Percentiles rank a stretch among this genome's conserved stretches.
Evolutionary conservation across 805 yeast species (phyloP).

Genomic region (Cyberlindnera bimundalis): DNA sequence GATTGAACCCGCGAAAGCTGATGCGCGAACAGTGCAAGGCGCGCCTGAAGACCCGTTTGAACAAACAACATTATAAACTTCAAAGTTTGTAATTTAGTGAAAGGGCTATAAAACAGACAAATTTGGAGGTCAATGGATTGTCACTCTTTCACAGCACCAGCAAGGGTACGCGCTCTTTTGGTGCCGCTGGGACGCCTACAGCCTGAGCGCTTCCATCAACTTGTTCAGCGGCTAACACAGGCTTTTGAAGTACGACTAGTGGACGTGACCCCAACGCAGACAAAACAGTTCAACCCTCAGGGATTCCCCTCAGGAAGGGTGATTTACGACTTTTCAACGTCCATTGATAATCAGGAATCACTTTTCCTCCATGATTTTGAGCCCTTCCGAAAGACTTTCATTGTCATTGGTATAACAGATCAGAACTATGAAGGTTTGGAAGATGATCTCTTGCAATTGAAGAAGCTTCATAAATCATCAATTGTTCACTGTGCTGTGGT

Average conservation of each 20-base stretch:
- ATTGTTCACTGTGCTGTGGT: conserved; percentile 52
- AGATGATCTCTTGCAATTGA: conserved; percentile 37
- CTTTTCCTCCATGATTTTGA: conserved; percentile 81
- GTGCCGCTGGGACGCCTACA: conserved; percentile 61
- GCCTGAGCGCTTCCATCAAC: conserved; percentile 35
- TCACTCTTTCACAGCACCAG: conserved; percentile 56
- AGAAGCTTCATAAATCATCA: conserved; percentile 45
- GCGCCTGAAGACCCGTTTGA: too few relatives aligned
- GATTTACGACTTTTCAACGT: conserved; percentile 49
- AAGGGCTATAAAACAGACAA: too few relatives aligned
- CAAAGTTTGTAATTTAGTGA: too few relatives aligned
- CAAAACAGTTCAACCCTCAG: conserved; percentile 72
- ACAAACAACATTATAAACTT: too few relatives aligned
- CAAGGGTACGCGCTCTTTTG: conserved; percentile 60
- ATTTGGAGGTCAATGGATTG: too few relatives aligned
- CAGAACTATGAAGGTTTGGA: conserved; percentile 16
- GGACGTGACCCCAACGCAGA: conserved; percentile 67
- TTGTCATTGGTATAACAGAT: conserved; percentile 48
- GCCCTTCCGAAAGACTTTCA: conserved; percentile 76
- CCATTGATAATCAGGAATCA: conserved; percentile 50
- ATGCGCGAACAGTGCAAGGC: too few relatives aligned
- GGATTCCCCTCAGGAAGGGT: conserved; percentile 78
- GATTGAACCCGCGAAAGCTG: conserved; percentile 4
- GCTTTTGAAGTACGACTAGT: conserved; percentile 65
- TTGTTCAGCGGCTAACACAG: conserved; percentile 41